Evolutionary conservation across 768 basidiomycete genomes (phyloP).

Genomic region (Russula compacta): DNA sequence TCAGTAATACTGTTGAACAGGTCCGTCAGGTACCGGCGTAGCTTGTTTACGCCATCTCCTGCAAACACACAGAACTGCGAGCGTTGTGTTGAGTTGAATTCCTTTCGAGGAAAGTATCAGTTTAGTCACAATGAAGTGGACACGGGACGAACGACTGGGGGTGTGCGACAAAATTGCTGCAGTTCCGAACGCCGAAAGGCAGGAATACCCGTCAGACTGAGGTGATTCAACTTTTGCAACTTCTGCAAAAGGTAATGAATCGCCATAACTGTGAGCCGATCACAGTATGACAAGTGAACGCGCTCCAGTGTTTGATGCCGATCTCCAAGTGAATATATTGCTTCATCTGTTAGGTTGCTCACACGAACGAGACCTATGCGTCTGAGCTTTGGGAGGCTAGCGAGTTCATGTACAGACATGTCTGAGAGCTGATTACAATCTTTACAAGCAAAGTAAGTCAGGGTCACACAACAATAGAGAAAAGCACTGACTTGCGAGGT

Average conservation of each 20-base stretch:
- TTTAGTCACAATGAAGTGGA: neutral
- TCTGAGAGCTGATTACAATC: constrained; percentile 86
- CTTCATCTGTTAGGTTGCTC: constrained; percentile 86
- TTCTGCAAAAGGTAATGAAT: constrained; percentile 84
- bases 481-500: constrained; percentile 76
- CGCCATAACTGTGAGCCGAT: constrained; percentile 86
- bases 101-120: constrained; percentile 42
- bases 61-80: constrained; percentile 95
- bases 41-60: constrained; percentile 75
- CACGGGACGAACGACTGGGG: constrained; percentile 59
- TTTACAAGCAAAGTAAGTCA: constrained; percentile 26
- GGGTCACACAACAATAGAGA: neutral
- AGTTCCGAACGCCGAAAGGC: constrained; percentile 80
- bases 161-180: constrained; percentile 82
- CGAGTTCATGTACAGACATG: constrained; percentile 87
- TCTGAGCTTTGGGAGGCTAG: constrained; percentile 79
- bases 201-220: constrained; percentile 95
- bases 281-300: constrained; percentile 95
- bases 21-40: constrained; percentile 71
- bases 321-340: constrained; percentile 80
- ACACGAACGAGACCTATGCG: constrained; percentile 94
- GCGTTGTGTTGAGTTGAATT: constrained; percentile 86
- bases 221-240: constrained; percentile 85
- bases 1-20: constrained; percentile 70
- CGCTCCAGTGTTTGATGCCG: constrained; percentile 84